Conservation (phyloP, 345 rosid species). For the Viola odorata region DNA sequence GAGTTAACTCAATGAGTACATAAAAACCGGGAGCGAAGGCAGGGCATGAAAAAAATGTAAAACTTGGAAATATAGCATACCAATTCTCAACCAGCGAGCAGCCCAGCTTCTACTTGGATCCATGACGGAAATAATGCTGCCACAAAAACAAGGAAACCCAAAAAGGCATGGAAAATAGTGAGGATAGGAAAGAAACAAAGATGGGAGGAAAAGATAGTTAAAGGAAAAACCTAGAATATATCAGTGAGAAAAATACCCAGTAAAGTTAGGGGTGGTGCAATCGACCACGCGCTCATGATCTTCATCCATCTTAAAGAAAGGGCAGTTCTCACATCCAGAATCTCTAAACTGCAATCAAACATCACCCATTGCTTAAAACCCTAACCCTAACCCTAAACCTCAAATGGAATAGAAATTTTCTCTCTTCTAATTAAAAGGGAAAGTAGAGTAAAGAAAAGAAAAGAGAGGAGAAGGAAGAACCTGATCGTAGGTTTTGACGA, state of each 20-base stretch:
- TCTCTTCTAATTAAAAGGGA: too few species aligned
- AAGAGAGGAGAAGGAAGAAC: constrained; percentile 10
- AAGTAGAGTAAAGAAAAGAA: not conserved
- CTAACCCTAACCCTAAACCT: too few species aligned
- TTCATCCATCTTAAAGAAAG: constrained; percentile 84
- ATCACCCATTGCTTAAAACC: not conserved
- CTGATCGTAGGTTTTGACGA: constrained; percentile 88
- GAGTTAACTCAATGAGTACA: not conserved
- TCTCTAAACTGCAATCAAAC: constrained; percentile 46
- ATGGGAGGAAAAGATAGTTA: not conserved
- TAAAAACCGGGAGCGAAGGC: not conserved
- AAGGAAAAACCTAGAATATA: not conserved
- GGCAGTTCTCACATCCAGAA: constrained; percentile 82
- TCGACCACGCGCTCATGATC: constrained; percentile 79
- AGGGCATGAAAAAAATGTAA: not conserved
- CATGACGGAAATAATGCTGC: constrained; percentile 89
- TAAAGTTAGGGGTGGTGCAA: constrained; percentile 81
- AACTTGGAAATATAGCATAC: constrained; percentile 33
- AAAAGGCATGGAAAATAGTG: not conserved
- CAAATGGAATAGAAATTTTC: too few species aligned
- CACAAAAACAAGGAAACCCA: not conserved
- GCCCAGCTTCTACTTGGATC: constrained; percentile 96
- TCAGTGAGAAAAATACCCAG: constrained; percentile 37
- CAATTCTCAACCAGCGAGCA: constrained; percentile 92
- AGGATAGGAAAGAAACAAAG: not conserved